A percentile compares a stretch with the other conserved stretches of the same genome.
These are phyloP conservation scores for Sporisorium scitamineum DNA, from an alignment of 1,284 basidiomycete species.

Conservation along the genomic window DNA sequence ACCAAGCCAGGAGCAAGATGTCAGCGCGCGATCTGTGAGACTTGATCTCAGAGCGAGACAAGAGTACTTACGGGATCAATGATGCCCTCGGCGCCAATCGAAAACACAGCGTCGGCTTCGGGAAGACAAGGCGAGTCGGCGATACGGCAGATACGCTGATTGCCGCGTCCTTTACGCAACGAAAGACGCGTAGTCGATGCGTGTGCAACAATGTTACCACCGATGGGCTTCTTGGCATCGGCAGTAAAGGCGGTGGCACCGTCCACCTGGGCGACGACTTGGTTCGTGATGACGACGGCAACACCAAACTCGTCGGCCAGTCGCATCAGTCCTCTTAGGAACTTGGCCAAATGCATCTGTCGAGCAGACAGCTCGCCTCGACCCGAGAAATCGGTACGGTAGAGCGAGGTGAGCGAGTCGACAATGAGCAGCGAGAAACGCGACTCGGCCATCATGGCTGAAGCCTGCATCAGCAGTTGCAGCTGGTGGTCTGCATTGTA, in stretches of 20 bases:
- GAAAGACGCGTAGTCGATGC: constrained; percentile 74
- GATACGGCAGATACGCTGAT: constrained; percentile 94
- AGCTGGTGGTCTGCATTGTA: constrained; percentile 99
- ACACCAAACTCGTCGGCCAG: constrained; percentile 98
- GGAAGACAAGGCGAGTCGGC: constrained; percentile 98
- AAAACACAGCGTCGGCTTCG: constrained; percentile 95
- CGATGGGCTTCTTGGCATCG: constrained; percentile 89
- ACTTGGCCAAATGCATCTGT: constrained; percentile 97
- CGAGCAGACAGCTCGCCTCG: constrained; percentile 94
- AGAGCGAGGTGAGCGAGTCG: constrained; percentile 95
- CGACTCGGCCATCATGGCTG: constrained; percentile 76
- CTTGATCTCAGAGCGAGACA: not conserved
- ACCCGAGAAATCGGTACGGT: constrained; percentile 95
- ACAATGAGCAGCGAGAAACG: constrained; percentile 97
- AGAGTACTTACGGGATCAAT: constrained; percentile 64
- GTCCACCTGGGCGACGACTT: constrained; percentile 98
- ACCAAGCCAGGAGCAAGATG: not conserved
- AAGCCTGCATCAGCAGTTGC: constrained; percentile 87
- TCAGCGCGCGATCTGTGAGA: not conserved
- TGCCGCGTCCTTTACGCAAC: constrained; percentile 91
- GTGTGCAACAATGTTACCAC: constrained; percentile 70
- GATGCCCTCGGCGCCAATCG: constrained; percentile 75
- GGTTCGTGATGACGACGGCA: constrained; percentile 96
- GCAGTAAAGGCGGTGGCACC: constrained; percentile 71
- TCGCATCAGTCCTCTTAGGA: constrained; percentile 89